A percentile compares a stretch with the other conserved stretches of the same genome.
These are phyloP conservation scores for Ogataea thermomethanolica DNA, from an alignment of 805 yeast genomes.

Conservation along the genomic window DNA sequence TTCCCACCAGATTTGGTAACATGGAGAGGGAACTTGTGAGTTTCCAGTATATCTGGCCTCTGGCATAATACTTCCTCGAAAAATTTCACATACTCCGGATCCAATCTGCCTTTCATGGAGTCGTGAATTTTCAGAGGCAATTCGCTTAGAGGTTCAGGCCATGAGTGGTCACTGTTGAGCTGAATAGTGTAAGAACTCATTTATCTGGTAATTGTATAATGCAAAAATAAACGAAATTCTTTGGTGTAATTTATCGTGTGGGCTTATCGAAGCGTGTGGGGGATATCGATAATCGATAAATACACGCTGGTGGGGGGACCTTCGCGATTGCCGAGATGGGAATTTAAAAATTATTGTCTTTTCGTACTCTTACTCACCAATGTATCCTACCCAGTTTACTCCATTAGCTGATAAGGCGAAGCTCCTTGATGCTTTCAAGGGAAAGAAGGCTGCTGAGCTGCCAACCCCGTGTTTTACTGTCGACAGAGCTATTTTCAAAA, in stretches of 20 bases:
- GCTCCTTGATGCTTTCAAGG: constrained; percentile 34
- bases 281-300: too few species aligned
- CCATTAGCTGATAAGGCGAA: constrained; percentile 24
- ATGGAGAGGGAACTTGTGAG: constrained; percentile 24
- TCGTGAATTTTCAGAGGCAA: constrained; percentile 33
- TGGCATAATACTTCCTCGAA: constrained; percentile 21
- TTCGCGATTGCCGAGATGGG: too few species aligned
- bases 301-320: background rate
- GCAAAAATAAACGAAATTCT: background rate
- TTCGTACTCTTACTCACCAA: constrained; percentile 5
- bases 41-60: constrained; percentile 24
- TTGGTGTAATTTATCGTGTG: background rate
- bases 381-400: constrained; percentile 20
- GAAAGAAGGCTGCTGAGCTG: constrained; percentile 42
- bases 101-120: constrained; percentile 18
- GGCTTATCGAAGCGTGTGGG: background rate
- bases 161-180: constrained; percentile 26
- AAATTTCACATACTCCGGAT: constrained; percentile 24
- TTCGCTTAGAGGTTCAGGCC: constrained; percentile 28
- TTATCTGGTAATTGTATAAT: too few species aligned
- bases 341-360: background rate
- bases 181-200: constrained; percentile 14
- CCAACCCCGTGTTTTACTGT: constrained; percentile 58
- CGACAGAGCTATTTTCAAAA: constrained; percentile 37
- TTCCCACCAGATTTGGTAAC: constrained; percentile 21